Conservation (phyloP, 352 stramenopile genomes). For the Globisporangium orthogonon region DNA sequence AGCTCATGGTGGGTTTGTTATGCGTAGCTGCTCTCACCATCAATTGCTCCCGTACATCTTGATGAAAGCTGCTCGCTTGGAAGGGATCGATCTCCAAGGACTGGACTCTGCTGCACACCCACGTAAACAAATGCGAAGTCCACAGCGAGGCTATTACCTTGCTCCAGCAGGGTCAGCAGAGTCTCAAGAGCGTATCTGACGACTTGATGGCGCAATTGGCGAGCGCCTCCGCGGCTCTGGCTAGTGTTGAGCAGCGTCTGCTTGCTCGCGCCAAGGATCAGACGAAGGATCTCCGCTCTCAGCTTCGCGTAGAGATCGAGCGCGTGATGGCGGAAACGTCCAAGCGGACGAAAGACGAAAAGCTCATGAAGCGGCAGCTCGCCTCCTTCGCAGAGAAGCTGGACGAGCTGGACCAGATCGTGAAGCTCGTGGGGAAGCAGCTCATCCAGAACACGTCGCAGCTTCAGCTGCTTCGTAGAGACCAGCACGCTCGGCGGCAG, state of each 20-base stretch:
- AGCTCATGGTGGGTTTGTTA: background rate
- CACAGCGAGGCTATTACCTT: background rate
- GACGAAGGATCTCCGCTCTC: slow-evolving; percentile 3
- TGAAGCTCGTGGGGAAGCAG: slow-evolving; percentile 58
- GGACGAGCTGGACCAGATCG: slow-evolving; percentile 50
- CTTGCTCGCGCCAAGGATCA: slow-evolving; percentile 4
- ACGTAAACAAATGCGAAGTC: background rate
- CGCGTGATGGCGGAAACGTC: background rate
- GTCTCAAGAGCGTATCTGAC: background rate
- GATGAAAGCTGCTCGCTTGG: slow-evolving; percentile 5
- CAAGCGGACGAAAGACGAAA: slow-evolving; percentile 14
- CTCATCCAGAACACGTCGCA: slow-evolving; percentile 63
- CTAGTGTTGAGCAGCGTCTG: slow-evolving; percentile 11
- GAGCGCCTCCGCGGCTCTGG: background rate
- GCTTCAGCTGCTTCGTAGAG: slow-evolving; percentile 43
- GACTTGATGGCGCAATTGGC: slow-evolving; percentile 12
- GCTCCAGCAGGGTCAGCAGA: background rate
- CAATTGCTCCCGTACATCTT: background rate
- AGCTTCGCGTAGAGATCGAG: background rate
- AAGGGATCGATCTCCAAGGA: slow-evolving; percentile 9
- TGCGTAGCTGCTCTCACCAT: background rate
- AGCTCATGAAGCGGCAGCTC: slow-evolving; percentile 15
- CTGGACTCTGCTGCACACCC: slow-evolving; percentile 4
- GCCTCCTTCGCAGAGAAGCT: slow-evolving; percentile 29
- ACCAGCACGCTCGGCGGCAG: slow-evolving; percentile 21